phyloP scores from a whole-genome alignment of 208 protist genomes.

The Wallacemonas collosoma region DNA sequence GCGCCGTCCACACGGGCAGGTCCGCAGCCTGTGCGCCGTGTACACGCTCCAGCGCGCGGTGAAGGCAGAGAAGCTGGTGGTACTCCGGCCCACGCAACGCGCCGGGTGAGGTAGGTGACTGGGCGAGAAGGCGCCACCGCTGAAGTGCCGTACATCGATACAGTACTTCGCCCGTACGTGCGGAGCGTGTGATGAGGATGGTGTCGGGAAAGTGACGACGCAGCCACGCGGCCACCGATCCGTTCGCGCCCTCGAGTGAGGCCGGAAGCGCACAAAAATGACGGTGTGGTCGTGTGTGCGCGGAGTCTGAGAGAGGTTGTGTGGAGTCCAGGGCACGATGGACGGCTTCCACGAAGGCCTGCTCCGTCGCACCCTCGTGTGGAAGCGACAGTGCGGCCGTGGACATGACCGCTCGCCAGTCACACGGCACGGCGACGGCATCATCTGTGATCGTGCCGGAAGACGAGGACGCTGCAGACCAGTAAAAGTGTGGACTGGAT shows the following conservation, averaged over 20 bases:
- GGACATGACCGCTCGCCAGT: conserved; percentile 50
- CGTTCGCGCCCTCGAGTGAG: conserved; percentile 20
- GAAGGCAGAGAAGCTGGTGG: conserved; percentile 16
- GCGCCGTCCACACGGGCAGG: conserved; percentile 67
- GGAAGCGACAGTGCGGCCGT: conserved; percentile 43
- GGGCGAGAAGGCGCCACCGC: background rate
- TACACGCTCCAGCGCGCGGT: conserved; percentile 50
- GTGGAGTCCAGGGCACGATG: background rate
- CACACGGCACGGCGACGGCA: conserved; percentile 28
- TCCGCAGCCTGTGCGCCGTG: conserved; percentile 38
- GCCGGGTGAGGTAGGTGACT: too few species aligned
- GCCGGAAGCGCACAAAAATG: conserved; percentile 1
- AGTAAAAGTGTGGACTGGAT: conserved; percentile 2
- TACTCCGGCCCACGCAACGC: conserved; percentile 1
- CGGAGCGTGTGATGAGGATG: conserved; percentile 63
- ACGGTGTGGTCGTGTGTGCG: too few species aligned
- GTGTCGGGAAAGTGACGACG: conserved; percentile 35
- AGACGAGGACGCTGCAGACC: background rate
- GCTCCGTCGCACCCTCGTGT: conserved; percentile 67
- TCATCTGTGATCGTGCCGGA: too few species aligned
- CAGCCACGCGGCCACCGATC: conserved; percentile 45
- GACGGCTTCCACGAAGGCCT: conserved; percentile 34
- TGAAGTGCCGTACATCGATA: conserved; percentile 28
- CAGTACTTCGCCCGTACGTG: conserved; percentile 40
- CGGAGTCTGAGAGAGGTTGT: too few species aligned